These are phyloP conservation scores for Cyberlindnera mycetangii DNA, from an alignment of 805 yeast species.

Conservation along the genomic window DNA sequence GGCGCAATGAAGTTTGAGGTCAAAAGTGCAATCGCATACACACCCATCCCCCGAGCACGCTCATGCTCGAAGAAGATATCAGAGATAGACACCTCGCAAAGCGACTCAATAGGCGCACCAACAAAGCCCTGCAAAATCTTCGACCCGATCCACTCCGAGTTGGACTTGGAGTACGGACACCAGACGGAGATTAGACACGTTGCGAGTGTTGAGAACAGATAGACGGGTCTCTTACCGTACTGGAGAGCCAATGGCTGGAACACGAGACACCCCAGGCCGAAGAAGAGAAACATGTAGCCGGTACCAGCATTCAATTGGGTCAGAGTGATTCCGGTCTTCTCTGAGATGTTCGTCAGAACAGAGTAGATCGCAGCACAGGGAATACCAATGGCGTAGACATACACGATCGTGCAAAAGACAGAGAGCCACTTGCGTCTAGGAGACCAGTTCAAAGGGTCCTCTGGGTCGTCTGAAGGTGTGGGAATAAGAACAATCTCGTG, in stretches of 20 bases:
- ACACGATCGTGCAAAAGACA: constrained; percentile 42
- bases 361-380: constrained; percentile 47
- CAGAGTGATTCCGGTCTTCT: constrained; percentile 34
- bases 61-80: constrained; percentile 53
- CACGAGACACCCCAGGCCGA: constrained; percentile 49
- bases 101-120: constrained; percentile 45
- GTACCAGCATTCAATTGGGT: constrained; percentile 44
- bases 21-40: constrained; percentile 54
- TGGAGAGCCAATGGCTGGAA: constrained; percentile 51
- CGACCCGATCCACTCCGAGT: constrained; percentile 38
- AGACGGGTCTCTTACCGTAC: constrained; percentile 46
- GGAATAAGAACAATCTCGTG: constrained; percentile 54
- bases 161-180: constrained; percentile 37
- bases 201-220: constrained; percentile 37
- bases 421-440: constrained; percentile 44
- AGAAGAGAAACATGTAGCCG: constrained; percentile 48
- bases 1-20: constrained; percentile 58
- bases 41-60: constrained; percentile 42
- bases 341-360: constrained; percentile 38
- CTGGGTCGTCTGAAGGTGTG: constrained; percentile 63
- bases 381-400: constrained; percentile 43
- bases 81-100: constrained; percentile 47
- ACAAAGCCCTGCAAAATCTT: constrained; percentile 36
- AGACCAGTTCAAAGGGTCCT: constrained; percentile 70
- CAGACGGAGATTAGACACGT: constrained; percentile 39